Conservation (phyloP, 2,329 filamentous ascomycete genomes). For the Thermomyces lanuginosus region DNA sequence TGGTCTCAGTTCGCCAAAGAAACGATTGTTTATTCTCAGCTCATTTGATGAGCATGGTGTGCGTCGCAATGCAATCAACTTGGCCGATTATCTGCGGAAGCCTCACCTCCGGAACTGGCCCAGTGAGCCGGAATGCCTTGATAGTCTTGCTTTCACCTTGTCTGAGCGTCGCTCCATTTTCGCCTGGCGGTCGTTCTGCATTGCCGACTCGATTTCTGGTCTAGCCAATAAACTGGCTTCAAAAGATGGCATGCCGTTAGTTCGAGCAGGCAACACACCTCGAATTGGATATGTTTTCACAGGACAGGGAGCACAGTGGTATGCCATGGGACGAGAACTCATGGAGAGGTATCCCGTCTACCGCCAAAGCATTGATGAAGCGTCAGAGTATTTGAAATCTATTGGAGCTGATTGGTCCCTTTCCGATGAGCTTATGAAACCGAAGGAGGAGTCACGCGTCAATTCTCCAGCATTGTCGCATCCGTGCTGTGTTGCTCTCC, state of each 20-base stretch:
- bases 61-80: slow-evolving; percentile 7
- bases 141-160: slow-evolving; percentile 12
- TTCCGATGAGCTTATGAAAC: slow-evolving; percentile 12
- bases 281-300: slow-evolving; percentile 6
- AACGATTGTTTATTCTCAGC: slow-evolving; percentile 3
- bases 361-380: slow-evolving; percentile 9
- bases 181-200: slow-evolving; percentile 6
- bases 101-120: slow-evolving; percentile 1
- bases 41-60: slow-evolving; percentile 6
- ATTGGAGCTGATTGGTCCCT: slow-evolving; percentile 13
- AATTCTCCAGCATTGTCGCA: slow-evolving; percentile 14
- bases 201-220: slow-evolving; percentile 8
- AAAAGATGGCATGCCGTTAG: slow-evolving; percentile 7
- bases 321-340: slow-evolving; percentile 9
- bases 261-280: slow-evolving; percentile 2
- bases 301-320: slow-evolving; percentile 7
- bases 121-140: slow-evolving; percentile 6
- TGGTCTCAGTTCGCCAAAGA: neutral
- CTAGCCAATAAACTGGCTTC: slow-evolving; percentile 7
- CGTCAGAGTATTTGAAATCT: slow-evolving; percentile 10
- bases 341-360: slow-evolving; percentile 7
- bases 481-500: slow-evolving; percentile 15
- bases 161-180: slow-evolving; percentile 8
- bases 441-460: slow-evolving; percentile 9
- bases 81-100: slow-evolving; percentile 8